A percentile compares a stretch with the other conserved stretches of the same genome.
Evolutionary conservation across 2,329 filamentous ascomycete genomes (phyloP).

Genomic region (Monilinia polystroma): DNA sequence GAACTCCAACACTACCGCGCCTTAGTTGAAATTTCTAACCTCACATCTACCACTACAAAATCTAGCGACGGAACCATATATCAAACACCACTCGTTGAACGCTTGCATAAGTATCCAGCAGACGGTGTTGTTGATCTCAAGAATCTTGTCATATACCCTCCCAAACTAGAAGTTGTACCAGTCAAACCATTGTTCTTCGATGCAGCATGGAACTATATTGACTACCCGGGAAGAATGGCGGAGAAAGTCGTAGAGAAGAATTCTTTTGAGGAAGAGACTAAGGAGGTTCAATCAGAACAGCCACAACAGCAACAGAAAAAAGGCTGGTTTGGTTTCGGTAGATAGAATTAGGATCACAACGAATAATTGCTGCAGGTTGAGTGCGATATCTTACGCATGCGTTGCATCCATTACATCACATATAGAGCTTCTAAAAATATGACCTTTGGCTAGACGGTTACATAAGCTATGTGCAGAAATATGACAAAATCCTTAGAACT

Average conservation of each 20-base stretch:
- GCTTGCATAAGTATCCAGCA: constrained; percentile 69
- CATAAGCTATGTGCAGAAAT: not conserved
- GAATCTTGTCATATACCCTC: constrained; percentile 85
- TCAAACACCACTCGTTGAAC: constrained; percentile 67
- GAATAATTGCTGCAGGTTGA: constrained; percentile 3
- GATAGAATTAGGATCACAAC: constrained; percentile 25
- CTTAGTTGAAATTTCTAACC: constrained; percentile 75
- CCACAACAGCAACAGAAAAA: constrained; percentile 54
- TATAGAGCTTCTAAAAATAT: not conserved
- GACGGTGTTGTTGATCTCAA: constrained; percentile 65
- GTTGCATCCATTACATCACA: not conserved
- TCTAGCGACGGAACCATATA: constrained; percentile 28
- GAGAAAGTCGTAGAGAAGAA: constrained; percentile 38
- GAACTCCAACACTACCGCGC: constrained; percentile 81
- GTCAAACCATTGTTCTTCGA: constrained; percentile 96
- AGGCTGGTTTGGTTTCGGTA: constrained; percentile 73
- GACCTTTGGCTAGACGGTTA: not conserved
- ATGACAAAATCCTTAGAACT: not conserved
- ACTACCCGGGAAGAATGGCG: constrained; percentile 69
- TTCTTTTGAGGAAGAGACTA: constrained; percentile 23
- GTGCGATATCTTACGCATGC: not conserved
- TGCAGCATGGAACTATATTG: constrained; percentile 95
- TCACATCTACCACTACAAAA: constrained; percentile 45
- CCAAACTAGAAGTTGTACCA: constrained; percentile 76
- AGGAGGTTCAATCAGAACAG: constrained; percentile 34